These are phyloP conservation scores for Diutina scorzettiae DNA, from an alignment of 1,139 yeast genomes.

Conservation along the genomic window DNA sequence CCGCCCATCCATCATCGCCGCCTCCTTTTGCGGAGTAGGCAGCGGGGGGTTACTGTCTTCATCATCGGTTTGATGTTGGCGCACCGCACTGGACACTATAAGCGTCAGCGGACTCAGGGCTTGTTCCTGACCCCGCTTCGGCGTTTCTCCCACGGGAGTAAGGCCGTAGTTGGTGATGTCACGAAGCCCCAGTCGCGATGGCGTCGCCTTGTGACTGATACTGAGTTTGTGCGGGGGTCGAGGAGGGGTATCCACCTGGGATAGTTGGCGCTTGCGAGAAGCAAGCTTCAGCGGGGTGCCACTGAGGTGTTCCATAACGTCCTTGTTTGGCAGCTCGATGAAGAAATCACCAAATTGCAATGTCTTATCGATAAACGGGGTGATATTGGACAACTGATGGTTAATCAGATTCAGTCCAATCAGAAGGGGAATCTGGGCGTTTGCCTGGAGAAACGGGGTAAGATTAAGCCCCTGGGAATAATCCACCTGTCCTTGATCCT, in stretches of 20 bases:
- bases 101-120: constrained; percentile 3
- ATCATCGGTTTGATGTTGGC: constrained; percentile 10
- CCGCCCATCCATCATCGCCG: constrained; percentile 10
- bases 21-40: constrained; percentile 30
- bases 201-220: constrained; percentile 3
- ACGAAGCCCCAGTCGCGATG: constrained; percentile 13
- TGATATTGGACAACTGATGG: constrained; percentile 14
- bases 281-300: constrained; percentile 22
- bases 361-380: constrained; percentile 35
- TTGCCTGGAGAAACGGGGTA: constrained; percentile 34
- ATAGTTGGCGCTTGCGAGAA: constrained; percentile 23
- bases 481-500: constrained; percentile 9
- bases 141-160: not conserved
- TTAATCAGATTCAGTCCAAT: constrained; percentile 13
- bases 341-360: constrained; percentile 32
- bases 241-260: constrained; percentile 31
- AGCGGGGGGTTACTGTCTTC: constrained; percentile 17
- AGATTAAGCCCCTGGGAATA: constrained; percentile 27
- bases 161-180: constrained; percentile 2
- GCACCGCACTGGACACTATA: not conserved
- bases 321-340: constrained; percentile 28
- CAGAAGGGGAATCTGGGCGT: constrained; percentile 9
- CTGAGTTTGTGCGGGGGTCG: constrained; percentile 22
- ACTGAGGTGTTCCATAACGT: constrained; percentile 25
- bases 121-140: not conserved